Percentiles rank a stretch among this genome's conserved stretches.
phyloP scores from a whole-genome alignment of 2,329 filamentous ascomycete genomes.

The Fusarium mundagurra region DNA sequence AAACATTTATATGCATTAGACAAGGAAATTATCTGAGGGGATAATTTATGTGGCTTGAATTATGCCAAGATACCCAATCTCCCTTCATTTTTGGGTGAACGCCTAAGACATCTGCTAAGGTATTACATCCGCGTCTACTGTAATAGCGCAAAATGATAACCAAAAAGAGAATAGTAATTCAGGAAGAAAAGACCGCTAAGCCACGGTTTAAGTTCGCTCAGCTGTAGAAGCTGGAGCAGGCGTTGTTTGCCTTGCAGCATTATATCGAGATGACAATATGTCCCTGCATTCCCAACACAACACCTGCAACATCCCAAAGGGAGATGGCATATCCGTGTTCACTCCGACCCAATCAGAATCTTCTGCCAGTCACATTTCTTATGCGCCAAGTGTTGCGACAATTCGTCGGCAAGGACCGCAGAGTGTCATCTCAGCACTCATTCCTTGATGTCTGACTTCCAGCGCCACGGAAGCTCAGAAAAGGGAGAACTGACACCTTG shows the following conservation, averaged over 20 bases:
- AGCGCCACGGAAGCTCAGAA: background rate
- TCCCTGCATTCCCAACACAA: background rate
- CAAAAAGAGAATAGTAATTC: fast-evolving
- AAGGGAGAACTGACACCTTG: background rate
- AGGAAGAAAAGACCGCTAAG: background rate
- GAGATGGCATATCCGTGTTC: background rate
- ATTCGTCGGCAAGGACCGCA: background rate
- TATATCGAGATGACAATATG: background rate
- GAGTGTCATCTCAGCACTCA: background rate
- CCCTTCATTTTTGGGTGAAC: background rate
- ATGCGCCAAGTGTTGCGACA: background rate
- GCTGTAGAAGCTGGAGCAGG: background rate
- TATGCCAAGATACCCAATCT: background rate
- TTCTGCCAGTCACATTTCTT: background rate
- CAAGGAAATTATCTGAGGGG: background rate
- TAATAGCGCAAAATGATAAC: background rate
- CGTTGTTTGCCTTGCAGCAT: background rate
- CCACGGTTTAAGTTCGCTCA: fast-evolving
- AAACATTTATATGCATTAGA: background rate
- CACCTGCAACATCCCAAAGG: background rate
- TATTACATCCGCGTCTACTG: too few species aligned
- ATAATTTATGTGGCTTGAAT: background rate
- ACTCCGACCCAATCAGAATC: background rate
- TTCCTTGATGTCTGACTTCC: background rate
- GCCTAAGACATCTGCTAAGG: background rate